Base-by-base conservation (phyloP, 768 basidiomycete genomes). In the Vishniacozyma victoriae region DNA sequence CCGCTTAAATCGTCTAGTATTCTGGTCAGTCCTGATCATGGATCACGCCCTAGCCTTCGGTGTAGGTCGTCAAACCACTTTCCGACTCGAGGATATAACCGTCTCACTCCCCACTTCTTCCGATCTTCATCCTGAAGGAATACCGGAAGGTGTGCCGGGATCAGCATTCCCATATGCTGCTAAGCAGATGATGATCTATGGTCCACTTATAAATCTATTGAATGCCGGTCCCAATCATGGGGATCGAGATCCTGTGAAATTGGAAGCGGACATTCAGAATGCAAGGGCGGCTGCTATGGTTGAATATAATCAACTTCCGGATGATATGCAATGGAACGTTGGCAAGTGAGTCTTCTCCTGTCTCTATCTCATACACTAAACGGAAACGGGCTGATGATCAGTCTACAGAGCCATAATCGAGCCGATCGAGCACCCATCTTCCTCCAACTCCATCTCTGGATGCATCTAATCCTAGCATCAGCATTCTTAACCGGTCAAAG, bases 391-490 rank as follows among this genome's bases (percentile, higher is more conserved):
- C 44, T 38, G 46, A 43, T 25, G 6, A 18, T 26, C 38, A 65
- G 63, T 37, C 46, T 65, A 15, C 60, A 55, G 31, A 35, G 36
- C 16, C 58, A 65, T 39, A 47, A 35, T 14, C 35, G 48, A 4
- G 52, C 52, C 0, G 48, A 55, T 15, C 41, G 48, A 25, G 63
- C 51, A 5, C 48, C 57, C 1, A 54, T 55, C 11, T 65, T 49
- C 49, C 25, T 65, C 3, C 51, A 55, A 24, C 27, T 65, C 0
- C 63, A 65, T 41, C 49, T 65, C n/a, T 65, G 63, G 63, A 55
- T 57, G 42, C 55, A 64, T 41, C 43, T 41, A 6, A 43, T 20
- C 3, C 24, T 48, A 53, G 48, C 50, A 23, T 45, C 51, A 22
- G 42, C 40, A 15, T 44, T 54, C 36, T 42, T 48, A 14, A 48